Base-by-base conservation (phyloP, 179 eudicot species). In the Drosera spatulata region DNA sequence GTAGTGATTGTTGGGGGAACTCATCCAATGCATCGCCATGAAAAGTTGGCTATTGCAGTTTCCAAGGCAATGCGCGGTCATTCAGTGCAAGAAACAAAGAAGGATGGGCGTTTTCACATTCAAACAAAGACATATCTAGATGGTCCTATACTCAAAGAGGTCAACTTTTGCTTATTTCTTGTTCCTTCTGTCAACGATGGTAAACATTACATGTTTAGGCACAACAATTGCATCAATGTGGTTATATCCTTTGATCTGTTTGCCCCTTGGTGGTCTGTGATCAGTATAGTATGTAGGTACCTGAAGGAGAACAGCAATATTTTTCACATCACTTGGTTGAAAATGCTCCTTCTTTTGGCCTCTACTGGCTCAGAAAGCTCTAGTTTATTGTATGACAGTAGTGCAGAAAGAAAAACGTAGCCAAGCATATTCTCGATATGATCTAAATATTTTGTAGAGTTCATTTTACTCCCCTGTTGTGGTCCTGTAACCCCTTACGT, bases 101-200 rank as follows among this genome's bases (percentile, higher is more conserved):
- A 78, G 42, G 96, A 89, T 65, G 99, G 99, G 11, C 96, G 95
- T 64, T 89, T 93, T 64, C 99, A 89, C 75, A 95, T 93, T 69
- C 87, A 83, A 64, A 89, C 99, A 68, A 93, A 81, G 75, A 93
- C 91, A 50, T 86, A 82, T 81, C 74, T 93, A 49, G 99, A 93
- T 68, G 99, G 99, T 54, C 93, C 99, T 62, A 84, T 93, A 63
- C 94, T 93, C 59, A 93, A 80, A 80, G 99, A 93, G 86, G 99
- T 89, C 50, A 4, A 51, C 56, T 43, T 52, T 59, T 59, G 33
- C 50, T 12, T 55, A 9, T 55, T 39, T 6, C 58, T n/a, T 39
- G 7, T 11, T 4, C 6, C 54, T 10, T 51, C 4, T 13, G 14
- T 13, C 54, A 51, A 10, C 14, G 54, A 13, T 51, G 54, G 22